phyloP scores from a whole-genome alignment of 2,329 filamentous ascomycete genomes.

The Phialocephala subalpina region DNA sequence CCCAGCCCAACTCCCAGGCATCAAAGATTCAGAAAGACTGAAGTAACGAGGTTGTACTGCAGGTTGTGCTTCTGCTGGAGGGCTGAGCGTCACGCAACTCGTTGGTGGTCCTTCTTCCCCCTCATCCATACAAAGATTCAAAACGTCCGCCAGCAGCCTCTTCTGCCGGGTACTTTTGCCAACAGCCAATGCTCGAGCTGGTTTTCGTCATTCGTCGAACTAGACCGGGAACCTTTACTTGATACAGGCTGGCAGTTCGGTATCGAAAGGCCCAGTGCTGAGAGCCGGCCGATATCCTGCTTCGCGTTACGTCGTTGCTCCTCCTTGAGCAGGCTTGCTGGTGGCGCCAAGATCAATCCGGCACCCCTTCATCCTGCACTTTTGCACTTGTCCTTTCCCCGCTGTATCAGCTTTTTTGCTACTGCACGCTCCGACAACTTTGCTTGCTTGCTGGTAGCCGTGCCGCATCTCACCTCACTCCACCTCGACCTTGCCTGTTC shows the following conservation, averaged over 20 bases:
- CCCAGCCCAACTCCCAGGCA: constrained; percentile 9
- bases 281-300: neutral
- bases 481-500: neutral
- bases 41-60: neutral
- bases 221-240: constrained; percentile 11
- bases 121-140: constrained; percentile 1
- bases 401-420: constrained; percentile 25
- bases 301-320: constrained; percentile 5
- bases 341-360: constrained; percentile 6
- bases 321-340: neutral
- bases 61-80: constrained; percentile 2
- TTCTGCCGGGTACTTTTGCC: constrained; percentile 13
- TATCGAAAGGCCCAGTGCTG: constrained; percentile 12
- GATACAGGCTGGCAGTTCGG: constrained; percentile 17
- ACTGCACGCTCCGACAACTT: constrained; percentile 21
- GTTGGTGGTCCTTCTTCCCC: neutral
- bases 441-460: constrained; percentile 14
- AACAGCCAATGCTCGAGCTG: constrained; percentile 9
- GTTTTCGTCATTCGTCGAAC: constrained; percentile 13
- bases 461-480: constrained; percentile 24
- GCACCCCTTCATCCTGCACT: constrained; percentile 4
- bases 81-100: constrained; percentile 10
- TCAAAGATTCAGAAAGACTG: constrained; percentile 9
- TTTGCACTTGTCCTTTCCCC: constrained; percentile 22
- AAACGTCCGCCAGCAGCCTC: constrained; percentile 8